Evolutionary conservation across 1,139 yeast species (phyloP), one percentile per base, ranked within the genome.

Genomic region (Geotrichum candidum): DNA sequence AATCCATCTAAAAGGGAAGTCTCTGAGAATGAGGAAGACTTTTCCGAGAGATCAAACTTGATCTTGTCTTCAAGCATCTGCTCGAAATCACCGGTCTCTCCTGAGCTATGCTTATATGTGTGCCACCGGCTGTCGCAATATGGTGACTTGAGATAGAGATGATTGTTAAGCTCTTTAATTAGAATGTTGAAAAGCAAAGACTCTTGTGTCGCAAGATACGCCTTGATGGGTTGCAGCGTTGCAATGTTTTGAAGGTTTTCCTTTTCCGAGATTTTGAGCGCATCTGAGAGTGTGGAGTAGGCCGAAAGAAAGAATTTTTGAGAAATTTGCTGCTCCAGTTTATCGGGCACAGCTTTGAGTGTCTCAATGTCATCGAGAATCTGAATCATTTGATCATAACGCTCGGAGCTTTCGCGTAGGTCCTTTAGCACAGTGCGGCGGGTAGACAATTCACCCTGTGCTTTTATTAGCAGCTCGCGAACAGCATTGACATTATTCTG

Each of bases 81-180:
- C 57, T 71, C 74, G 31, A 68, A 61, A 46, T 65, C 68, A 29
- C 69, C 64, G 29, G 64, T 62, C 23, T 67, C 67, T 52, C 72
- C 73, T 35, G 66, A 61, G 11, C 70, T 72, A 27, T 66, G 68
- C 6, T 68, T 62, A 58, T 71, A 73, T 4, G 72, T 64, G 33
- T 68, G 68, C 77, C 78, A 76, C 10, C 76, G 68, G 29, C 64
- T 64, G 60, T 70, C 69, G 61, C 76, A 68, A 66, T 73, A 75
- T 5, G 79, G 80, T 64, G 77, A 72, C 68, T 86, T 88, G 61
- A 89, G 78, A 70, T 89, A 92, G 23, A 91, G 78, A 63, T 90
- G 88, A 62, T 81, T 83, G 65, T 85, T 87, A 53, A 91, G 76
- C 70, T 91, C 97, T 66, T 89, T 96, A 25, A 90, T 78, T 33